phyloP scores from a whole-genome alignment of 2,329 filamentous ascomycete species.

The Lachnellula occidentalis region DNA sequence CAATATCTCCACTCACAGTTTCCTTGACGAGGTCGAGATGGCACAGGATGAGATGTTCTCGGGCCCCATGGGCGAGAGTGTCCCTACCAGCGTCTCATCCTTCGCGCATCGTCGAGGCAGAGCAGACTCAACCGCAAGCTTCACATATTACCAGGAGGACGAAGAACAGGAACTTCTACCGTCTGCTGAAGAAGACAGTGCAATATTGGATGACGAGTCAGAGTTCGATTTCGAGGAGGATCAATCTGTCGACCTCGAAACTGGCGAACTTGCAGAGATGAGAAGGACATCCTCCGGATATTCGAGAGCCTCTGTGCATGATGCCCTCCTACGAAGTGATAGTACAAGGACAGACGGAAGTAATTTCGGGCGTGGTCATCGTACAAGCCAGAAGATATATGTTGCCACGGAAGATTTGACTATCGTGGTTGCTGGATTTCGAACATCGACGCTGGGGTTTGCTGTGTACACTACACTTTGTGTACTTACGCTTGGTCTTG shows the following conservation, averaged over 20 bases:
- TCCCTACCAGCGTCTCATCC: conserved; percentile 89
- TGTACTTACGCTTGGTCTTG: conserved; percentile 66
- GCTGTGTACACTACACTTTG: conserved; percentile 66
- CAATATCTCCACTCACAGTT: conserved; percentile 69
- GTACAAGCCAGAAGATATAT: conserved; percentile 83
- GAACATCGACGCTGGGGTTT: conserved; percentile 66
- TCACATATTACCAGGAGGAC: conserved; percentile 80
- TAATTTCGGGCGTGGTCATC: conserved; percentile 52
- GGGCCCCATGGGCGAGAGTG: conserved; percentile 87
- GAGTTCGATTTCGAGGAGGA: conserved; percentile 30
- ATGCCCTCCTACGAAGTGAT: conserved; percentile 64
- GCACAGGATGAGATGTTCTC: conserved; percentile 94
- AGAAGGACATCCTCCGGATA: conserved; percentile 58
- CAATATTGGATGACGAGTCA: conserved; percentile 36
- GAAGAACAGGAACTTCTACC: conserved; percentile 47
- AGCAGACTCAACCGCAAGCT: conserved; percentile 81
- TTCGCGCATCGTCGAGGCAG: conserved; percentile 80
- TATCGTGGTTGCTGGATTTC: conserved; percentile 88
- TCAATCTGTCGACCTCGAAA: conserved; percentile 30
- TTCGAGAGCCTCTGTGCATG: conserved; percentile 51
- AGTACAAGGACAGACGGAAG: conserved; percentile 66
- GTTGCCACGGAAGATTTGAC: conserved; percentile 91
- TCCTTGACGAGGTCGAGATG: conserved; percentile 97
- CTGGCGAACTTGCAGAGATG: conserved; percentile 37
- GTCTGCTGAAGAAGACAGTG: conserved; percentile 34